Evolutionary conservation across 129 eudicot species (phyloP).

Genomic region (Chrysanthemum makinoi): DNA sequence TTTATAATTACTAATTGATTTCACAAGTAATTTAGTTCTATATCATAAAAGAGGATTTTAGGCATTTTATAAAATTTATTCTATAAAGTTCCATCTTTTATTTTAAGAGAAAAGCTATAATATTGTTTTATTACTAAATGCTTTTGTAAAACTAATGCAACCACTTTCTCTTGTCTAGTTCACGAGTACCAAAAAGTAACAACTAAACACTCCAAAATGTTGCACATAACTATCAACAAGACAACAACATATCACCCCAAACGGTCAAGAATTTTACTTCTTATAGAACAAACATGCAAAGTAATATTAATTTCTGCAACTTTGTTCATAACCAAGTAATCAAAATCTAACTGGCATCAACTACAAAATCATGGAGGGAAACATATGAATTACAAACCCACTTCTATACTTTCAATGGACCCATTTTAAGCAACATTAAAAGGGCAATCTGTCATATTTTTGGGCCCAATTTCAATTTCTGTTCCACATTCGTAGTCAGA

Average conservation of each 20-base stretch:
- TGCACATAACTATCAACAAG: background rate
- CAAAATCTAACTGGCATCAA: background rate
- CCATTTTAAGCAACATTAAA: constrained; percentile 14
- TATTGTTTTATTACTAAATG: no score
- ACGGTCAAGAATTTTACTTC: background rate
- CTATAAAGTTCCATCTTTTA: no score
- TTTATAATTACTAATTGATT: no score
- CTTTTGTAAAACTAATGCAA: no score
- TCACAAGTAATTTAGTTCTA: no score
- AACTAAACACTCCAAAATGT: background rate
- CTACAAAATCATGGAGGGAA: constrained; percentile 25
- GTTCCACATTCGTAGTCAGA: constrained; percentile 3
- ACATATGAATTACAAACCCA: constrained; percentile 14
- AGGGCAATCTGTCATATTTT: background rate
- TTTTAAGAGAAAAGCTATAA: no score
- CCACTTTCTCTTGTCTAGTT: no score
- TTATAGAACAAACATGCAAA: background rate
- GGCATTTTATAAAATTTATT: no score
- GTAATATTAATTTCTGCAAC: background rate
- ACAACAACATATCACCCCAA: background rate
- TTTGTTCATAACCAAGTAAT: background rate
- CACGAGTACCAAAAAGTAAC: background rate
- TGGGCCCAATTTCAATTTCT: background rate
- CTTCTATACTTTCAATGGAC: constrained; percentile 12
- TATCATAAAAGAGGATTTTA: no score